Conservation (phyloP, 768 basidiomycete genomes). For the Hydnomerulius pinastri region DNA sequence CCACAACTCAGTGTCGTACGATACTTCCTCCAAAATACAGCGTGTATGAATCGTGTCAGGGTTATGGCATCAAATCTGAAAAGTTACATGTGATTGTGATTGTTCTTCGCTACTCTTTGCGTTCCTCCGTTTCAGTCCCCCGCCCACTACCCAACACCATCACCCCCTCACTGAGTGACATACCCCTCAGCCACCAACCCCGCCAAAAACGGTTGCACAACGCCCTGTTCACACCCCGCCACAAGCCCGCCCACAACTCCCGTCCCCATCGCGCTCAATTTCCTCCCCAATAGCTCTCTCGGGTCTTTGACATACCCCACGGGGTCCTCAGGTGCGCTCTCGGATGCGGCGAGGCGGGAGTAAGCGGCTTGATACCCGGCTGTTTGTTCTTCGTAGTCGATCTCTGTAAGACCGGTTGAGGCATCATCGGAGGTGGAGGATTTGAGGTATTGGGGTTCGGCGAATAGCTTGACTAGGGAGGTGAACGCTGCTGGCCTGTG, state of each 20-base stretch:
- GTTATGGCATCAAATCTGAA: too few relatives aligned
- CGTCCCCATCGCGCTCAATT: conserved; percentile 27
- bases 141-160: conserved; percentile 14
- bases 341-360: conserved; percentile 85
- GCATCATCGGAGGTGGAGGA: conserved; percentile 42
- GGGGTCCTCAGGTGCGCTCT: conserved; percentile 57
- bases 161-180: too few relatives aligned
- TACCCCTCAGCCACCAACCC: conserved; percentile 34
- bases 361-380: conserved; percentile 95
- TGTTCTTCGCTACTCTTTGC: background rate
- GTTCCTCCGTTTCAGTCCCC: background rate
- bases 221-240: conserved; percentile 18
- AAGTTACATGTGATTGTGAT: background rate
- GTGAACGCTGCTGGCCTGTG: conserved; percentile 70
- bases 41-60: background rate
- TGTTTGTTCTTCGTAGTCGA: conserved; percentile 89
- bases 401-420: conserved; percentile 62
- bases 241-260: conserved; percentile 22
- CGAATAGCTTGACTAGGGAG: conserved; percentile 74
- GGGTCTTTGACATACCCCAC: conserved; percentile 61
- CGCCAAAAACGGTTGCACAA: conserved; percentile 32
- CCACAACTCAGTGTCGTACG: too few relatives aligned
- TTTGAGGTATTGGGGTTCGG: conserved; percentile 69
- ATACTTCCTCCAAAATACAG: too few relatives aligned
- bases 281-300: conserved; percentile 52